Evolutionary conservation across 352 stramenopile genomes (phyloP).

Genomic region (Phytophthora syringae): DNA sequence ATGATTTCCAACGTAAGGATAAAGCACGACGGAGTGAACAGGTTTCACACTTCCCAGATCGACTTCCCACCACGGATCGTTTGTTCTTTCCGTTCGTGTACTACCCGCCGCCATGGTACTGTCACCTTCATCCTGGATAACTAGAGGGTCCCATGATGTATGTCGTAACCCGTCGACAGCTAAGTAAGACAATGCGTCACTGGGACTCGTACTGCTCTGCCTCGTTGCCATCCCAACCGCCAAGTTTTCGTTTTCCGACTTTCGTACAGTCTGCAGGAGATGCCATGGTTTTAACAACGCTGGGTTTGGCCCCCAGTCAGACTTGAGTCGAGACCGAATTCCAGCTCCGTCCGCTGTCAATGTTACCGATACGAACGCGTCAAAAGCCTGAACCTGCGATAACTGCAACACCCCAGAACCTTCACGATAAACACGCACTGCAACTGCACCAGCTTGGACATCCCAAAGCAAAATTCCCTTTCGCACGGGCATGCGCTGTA

Average conservation of each 20-base stretch:
- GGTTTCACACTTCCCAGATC: constrained; percentile 57
- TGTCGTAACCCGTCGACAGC: constrained; percentile 55
- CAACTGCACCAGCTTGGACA: constrained; percentile 48
- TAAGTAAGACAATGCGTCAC: constrained; percentile 46
- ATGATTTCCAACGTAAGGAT: constrained; percentile 52
- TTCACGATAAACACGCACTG: constrained; percentile 62
- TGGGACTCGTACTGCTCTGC: constrained; percentile 62
- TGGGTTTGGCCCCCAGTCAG: constrained; percentile 47
- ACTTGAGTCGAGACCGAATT: constrained; percentile 56
- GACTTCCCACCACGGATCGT: constrained; percentile 75
- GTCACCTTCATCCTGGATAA: constrained; percentile 20
- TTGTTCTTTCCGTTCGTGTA: constrained; percentile 47
- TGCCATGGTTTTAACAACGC: constrained; percentile 51
- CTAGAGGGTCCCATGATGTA: constrained; percentile 48
- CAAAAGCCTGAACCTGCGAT: constrained; percentile 61
- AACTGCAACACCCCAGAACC: constrained; percentile 44
- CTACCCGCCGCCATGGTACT: constrained; percentile 43
- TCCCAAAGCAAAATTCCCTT: constrained; percentile 57
- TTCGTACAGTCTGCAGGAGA: constrained; percentile 54
- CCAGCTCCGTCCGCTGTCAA: constrained; percentile 47
- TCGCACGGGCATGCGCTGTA: constrained; percentile 34
- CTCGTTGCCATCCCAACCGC: constrained; percentile 60
- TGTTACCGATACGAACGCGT: constrained; percentile 51
- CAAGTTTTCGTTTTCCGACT: constrained; percentile 69
- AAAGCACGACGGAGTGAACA: constrained; percentile 56